Conservation (phyloP, 768 basidiomycete genomes). For the Podaxis carcinomalis region DNA sequence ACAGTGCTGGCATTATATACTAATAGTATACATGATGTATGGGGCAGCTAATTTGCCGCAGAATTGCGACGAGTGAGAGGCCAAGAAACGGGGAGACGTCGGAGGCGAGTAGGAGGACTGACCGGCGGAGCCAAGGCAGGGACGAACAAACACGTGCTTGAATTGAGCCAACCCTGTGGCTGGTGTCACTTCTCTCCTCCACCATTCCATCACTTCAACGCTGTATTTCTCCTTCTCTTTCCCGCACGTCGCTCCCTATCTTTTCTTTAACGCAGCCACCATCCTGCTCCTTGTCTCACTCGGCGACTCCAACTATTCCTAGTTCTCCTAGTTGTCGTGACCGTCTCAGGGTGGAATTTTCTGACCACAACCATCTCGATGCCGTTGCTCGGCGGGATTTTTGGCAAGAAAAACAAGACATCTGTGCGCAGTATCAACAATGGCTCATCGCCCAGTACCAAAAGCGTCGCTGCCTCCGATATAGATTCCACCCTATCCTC, state of each 20-base stretch:
- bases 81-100: no score
- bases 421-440: constrained; percentile 20
- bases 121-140: neutral
- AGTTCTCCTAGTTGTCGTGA: neutral
- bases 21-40: no score
- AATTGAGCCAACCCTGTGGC: neutral
- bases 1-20: no score
- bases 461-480: constrained; percentile 17
- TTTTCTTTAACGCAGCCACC: neutral
- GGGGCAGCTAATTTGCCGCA: no score
- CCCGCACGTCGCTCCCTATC: neutral
- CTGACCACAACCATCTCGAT: constrained; percentile 18
- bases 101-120: no score
- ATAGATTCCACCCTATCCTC: constrained; percentile 26
- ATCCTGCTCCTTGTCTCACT: neutral
- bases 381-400: constrained; percentile 35
- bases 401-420: constrained; percentile 32
- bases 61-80: no score
- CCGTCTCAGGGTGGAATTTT: neutral
- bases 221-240: constrained; percentile 2
- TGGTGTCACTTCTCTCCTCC: constrained; percentile 5
- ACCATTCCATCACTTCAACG: neutral
- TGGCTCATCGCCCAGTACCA: constrained; percentile 15
- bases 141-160: constrained; percentile 2
- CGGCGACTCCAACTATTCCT: neutral